Conservation (phyloP, 2,329 filamentous ascomycete genomes). For the Clathrospora elynae region DNA sequence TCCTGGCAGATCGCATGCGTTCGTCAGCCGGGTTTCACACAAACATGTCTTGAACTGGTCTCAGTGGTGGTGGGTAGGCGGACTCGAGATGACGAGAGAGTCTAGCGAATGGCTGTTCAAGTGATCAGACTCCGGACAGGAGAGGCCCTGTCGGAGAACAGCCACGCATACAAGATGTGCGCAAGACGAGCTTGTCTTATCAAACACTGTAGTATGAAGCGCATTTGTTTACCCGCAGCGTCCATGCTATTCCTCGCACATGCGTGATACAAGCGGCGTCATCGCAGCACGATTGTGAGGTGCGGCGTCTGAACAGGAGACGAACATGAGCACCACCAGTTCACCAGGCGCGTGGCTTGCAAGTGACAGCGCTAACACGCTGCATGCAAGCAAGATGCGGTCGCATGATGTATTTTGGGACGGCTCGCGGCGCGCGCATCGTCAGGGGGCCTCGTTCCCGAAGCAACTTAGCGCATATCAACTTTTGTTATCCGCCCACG, state of each 20-base stretch:
- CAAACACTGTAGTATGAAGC: constrained; percentile 11
- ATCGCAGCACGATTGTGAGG: constrained; percentile 6
- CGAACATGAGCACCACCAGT: constrained; percentile 11
- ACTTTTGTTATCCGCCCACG: constrained; percentile 16
- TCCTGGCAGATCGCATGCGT: constrained; percentile 24
- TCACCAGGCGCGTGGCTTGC: constrained; percentile 18
- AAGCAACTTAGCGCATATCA: constrained; percentile 19
- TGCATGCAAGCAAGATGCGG: constrained; percentile 12
- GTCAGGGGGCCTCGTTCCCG: constrained; percentile 16
- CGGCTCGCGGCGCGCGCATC: constrained; percentile 12
- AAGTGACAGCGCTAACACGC: constrained; percentile 12
- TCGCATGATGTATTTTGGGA: constrained; percentile 19
- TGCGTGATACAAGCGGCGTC: constrained; percentile 9
- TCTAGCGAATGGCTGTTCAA: constrained; percentile 39
- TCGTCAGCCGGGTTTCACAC: constrained; percentile 35
- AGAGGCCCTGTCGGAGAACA: constrained; percentile 20
- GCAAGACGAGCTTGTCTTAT: constrained; percentile 20
- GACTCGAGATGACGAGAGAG: constrained; percentile 30
- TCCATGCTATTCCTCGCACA: constrained; percentile 18
- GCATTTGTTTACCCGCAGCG: constrained; percentile 34
- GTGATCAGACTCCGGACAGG: constrained; percentile 34
- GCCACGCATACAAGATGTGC: constrained; percentile 28
- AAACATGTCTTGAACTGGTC: constrained; percentile 26
- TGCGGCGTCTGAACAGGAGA: constrained; percentile 9
- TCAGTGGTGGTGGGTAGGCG: constrained; percentile 24